Conservation (phyloP, 2,329 filamentous ascomycete species). For the Pseudogymnoascus sp. region DNA sequence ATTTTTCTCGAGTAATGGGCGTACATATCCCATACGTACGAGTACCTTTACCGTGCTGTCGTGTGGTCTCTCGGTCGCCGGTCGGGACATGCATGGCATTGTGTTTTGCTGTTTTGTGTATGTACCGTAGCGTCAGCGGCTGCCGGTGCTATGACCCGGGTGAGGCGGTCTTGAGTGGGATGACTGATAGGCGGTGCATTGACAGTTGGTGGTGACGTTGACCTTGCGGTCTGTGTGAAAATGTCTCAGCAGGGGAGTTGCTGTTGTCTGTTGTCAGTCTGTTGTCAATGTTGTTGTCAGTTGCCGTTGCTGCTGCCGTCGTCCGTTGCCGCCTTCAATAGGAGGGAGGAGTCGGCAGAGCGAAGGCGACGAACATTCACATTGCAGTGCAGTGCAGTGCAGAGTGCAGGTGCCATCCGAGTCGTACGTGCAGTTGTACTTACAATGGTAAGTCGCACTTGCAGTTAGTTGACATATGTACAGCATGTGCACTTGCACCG, state of each 20-base stretch:
- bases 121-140: background rate
- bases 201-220: background rate
- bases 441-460: no score
- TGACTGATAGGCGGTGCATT: background rate
- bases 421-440: background rate
- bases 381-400: background rate
- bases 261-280: no score
- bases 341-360: background rate
- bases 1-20: conserved; percentile 2
- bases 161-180: background rate
- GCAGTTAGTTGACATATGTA: background rate
- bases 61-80: background rate
- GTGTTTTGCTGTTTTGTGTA: background rate
- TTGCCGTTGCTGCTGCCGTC: background rate
- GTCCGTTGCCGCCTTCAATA: no score
- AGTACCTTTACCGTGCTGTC: no score
- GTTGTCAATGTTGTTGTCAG: background rate
- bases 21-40: background rate
- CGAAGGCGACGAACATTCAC: no score
- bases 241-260: background rate
- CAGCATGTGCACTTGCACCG: background rate
- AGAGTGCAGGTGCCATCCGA: background rate
- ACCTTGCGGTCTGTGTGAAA: background rate
- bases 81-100: background rate
- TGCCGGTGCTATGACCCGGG: background rate